Conservation (phyloP, 352 stramenopile genomes). For the Aphanomyces euteiches region DNA sequence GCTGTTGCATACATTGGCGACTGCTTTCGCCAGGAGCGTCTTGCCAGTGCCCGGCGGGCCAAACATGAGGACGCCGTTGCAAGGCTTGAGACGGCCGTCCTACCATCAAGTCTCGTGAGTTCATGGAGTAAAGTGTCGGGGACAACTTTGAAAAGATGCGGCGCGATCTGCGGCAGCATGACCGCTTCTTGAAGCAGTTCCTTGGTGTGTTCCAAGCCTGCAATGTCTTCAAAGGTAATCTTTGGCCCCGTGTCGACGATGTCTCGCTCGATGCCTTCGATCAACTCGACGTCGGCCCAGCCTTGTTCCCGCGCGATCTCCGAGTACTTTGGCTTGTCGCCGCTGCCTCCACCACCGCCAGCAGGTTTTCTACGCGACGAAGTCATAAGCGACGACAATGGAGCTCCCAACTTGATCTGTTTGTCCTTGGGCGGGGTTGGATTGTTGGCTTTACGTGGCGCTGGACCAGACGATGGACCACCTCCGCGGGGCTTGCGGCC, state of each 20-base stretch:
- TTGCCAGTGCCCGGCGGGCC: constrained; percentile 87
- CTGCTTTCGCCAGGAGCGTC: constrained; percentile 84
- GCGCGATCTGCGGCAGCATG: constrained; percentile 80
- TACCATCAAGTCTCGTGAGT: constrained; percentile 25
- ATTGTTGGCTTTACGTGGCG: not conserved
- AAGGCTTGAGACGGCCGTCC: constrained; percentile 74
- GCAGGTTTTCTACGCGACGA: not conserved
- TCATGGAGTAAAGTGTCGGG: not conserved
- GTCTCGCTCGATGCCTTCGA: constrained; percentile 83
- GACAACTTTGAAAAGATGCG: constrained; percentile 74
- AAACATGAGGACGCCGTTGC: constrained; percentile 83
- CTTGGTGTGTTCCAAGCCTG: constrained; percentile 76
- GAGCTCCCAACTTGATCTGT: not conserved
- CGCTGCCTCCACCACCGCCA: not conserved
- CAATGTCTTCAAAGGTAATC: constrained; percentile 73
- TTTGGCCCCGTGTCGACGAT: constrained; percentile 72
- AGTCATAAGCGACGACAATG: not conserved
- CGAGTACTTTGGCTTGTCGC: constrained; percentile 64
- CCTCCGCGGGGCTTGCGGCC: constrained; percentile 10
- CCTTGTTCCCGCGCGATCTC: constrained; percentile 68
- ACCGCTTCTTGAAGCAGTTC: constrained; percentile 78
- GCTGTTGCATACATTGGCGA: constrained; percentile 93
- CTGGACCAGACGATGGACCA: not conserved
- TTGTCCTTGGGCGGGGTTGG: constrained; percentile 8
- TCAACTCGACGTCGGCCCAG: constrained; percentile 74